Evolutionary conservation across 2,329 filamentous ascomycete species (phyloP), one percentile per base, ranked within the genome.

Genomic region (Diplodia sapinea): DNA sequence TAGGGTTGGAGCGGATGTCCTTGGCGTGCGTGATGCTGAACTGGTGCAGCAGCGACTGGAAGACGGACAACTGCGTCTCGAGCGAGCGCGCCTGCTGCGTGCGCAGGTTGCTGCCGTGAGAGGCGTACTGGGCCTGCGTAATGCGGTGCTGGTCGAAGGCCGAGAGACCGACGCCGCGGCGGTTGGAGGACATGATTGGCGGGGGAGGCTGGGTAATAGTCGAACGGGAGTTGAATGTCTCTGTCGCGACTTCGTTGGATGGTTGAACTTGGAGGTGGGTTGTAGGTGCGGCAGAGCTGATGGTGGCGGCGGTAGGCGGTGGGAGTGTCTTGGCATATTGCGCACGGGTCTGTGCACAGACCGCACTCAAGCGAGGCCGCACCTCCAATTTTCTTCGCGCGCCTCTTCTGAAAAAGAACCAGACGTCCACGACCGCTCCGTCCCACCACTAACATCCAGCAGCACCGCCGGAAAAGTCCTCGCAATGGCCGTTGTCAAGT

Each of bases 11-110:
- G 70, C 94, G 94, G 69, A 99, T 99, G 74, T 97, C 95, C 76
- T 94, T 93, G 73, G 91, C 92, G 84, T 99, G 95, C 61, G 94
- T 96, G 75, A 94, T 87, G 54, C 94, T 93, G 80, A 99, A 99
- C 79, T 96, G 93, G 81, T 97, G 93, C 6, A 99, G 88, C 12
- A 97, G 86, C 20, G 93, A 95, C 76, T 96, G 93, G 85, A 99
- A 99, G 75, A 98, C 94, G 71, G 93, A 90, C 70, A 99, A 90
- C 78, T 99, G 95, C 47, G 93, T 96, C 74, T 93, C 90, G 72
- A 99, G 89, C 20, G 94, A 94, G 72, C 89, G 87, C 57, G 93
- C 88, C 80, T 98, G 94, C 73, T 88, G 89, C 68, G 87, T 91
- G 70, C 94, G 92, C n/a, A 99, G 89, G 62, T 87, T 89, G 70